Evolutionary conservation across 768 basidiomycete species (phyloP), one percentile per base, ranked within the genome.

Genomic region (Tulasnella calospora): DNA sequence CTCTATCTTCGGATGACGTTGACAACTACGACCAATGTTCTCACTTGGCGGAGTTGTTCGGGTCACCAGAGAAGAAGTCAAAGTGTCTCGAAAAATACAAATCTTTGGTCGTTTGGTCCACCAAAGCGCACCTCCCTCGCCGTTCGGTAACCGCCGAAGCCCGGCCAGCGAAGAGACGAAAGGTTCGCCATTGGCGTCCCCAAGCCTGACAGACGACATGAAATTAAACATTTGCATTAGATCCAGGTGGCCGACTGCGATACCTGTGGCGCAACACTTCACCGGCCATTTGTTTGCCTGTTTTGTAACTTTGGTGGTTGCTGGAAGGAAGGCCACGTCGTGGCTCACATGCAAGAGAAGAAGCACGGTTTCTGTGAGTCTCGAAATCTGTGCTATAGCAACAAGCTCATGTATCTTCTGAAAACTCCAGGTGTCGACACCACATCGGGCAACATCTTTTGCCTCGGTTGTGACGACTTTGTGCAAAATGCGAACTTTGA

Each of bases 381-480:
- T 33, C 38, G 19, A 23, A 30, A 47, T 55, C 21, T 44, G 38
- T 57, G 30, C n/a, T 55, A 75, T 74, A 1, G 77, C 80, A 71
- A 57, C 74, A 57, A 35, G 74, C 21, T 79, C 75, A 73, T 70
- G 44, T 61, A 17, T 13, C 30, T 79, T 19, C 67, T 15, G 23
- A n/a, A 13, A 72, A n/a, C 27, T 67, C 10, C 81, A 96, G 95
- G 92, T 81, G 89, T 89, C 36, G 94, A 96, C 83, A 86, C 89
- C 4, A 89, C 88, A 80, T 88, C 90, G 0, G 95, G 95, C n/a
- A 86, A 87, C 13, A 85, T 96, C 2, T 96, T 89, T 82, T 96
- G 95, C 82, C 83, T 85, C 2, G 85, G 87, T 44, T 96, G 95
- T 84, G 87, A 91, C 47, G 92, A 95, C 82, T 91, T 94, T 79